These are phyloP conservation scores for Boletus vinaceobasis DNA, from an alignment of 768 basidiomycete genomes.

Conservation along the genomic window DNA sequence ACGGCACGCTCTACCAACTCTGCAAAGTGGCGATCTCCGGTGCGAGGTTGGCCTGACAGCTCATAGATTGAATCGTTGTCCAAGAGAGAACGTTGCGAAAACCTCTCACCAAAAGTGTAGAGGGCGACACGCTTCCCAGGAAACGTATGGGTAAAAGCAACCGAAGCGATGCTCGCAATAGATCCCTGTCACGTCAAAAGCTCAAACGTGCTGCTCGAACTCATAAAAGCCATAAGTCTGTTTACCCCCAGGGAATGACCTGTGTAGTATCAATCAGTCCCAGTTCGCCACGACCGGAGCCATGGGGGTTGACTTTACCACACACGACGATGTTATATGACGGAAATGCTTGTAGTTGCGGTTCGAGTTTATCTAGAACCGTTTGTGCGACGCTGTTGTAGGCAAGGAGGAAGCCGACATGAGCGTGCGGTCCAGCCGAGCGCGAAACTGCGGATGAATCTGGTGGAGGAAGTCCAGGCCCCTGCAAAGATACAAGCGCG, in stretches of 20 bases:
- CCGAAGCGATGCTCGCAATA: constrained; percentile 37
- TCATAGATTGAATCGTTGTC: background rate
- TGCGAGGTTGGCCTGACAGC: constrained; percentile 46
- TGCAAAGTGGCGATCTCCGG: constrained; percentile 41
- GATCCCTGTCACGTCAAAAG: constrained; percentile 29
- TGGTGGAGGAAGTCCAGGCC: constrained; percentile 24
- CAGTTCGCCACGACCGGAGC: background rate
- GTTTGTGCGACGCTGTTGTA: constrained; percentile 33
- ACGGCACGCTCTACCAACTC: constrained; percentile 38
- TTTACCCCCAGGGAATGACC: constrained; percentile 42
- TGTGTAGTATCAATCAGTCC: constrained; percentile 4
- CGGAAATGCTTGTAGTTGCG: constrained; percentile 32
- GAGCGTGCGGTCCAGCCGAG: constrained; percentile 27
- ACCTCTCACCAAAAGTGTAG: constrained; percentile 45
- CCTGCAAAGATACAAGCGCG: constrained; percentile 18
- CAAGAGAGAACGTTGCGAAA: background rate
- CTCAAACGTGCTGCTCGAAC: constrained; percentile 1
- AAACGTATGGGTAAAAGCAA: constrained; percentile 32
- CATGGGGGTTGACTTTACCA: constrained; percentile 19
- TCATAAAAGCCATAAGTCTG: background rate
- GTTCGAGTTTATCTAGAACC: constrained; percentile 28
- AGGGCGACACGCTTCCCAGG: constrained; percentile 25
- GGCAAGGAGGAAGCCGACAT: constrained; percentile 35
- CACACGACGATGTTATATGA: constrained; percentile 33
- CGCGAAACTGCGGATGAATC: background rate